phyloP scores from a whole-genome alignment of 2,329 filamentous ascomycete species.

The Beauveria australis region DNA sequence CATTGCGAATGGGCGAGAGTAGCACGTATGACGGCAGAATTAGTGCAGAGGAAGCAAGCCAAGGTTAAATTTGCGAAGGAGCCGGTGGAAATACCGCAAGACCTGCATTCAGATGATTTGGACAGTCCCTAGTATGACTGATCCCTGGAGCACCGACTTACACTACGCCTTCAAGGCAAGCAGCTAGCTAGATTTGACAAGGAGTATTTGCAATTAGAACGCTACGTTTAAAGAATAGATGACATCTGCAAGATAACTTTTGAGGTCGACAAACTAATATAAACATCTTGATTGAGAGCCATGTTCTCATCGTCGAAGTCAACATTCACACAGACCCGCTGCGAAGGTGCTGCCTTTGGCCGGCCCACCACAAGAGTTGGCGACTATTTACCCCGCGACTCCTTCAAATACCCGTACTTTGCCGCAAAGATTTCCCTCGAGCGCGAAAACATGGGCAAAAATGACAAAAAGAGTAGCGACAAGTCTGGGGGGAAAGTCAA shows the following conservation, averaged over 20 bases:
- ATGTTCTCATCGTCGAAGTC: not conserved
- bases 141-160: not conserved
- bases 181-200: not conserved
- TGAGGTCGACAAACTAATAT: not conserved
- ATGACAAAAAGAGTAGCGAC: conserved; percentile 33
- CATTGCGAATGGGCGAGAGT: conserved; percentile 21
- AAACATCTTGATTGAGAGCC: not conserved
- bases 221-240: no score
- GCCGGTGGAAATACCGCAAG: not conserved
- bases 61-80: not conserved
- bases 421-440: conserved; percentile 3
- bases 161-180: not conserved
- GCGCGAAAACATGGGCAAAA: conserved; percentile 27
- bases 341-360: not conserved
- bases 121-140: no score
- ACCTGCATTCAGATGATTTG: not conserved
- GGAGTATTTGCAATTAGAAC: no score
- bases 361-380: not conserved
- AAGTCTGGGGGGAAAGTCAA: conserved; percentile 26
- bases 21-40: conserved; percentile 19
- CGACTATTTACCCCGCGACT: not conserved
- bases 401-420: not conserved
- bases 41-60: conserved; percentile 14
- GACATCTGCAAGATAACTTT: no score
- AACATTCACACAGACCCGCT: not conserved